Base-by-base conservation (phyloP, 176 grass and related monocot genomes). In the Aegilops sharonensis region DNA sequence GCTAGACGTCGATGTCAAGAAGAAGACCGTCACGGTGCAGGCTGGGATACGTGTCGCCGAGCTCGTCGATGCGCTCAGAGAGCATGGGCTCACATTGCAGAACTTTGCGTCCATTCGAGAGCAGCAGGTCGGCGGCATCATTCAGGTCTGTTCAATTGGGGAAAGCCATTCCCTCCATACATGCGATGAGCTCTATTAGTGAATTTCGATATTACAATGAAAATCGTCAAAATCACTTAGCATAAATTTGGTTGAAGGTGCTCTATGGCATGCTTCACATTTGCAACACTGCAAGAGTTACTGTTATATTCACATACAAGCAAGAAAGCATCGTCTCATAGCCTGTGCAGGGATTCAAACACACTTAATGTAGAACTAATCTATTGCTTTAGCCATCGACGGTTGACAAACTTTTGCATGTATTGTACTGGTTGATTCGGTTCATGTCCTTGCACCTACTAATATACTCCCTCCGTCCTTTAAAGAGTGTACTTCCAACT, bases 81-180 rank as follows among this genome's bases (percentile, higher is more conserved):
- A 99, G 50, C 92, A 96, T 15, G 94, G 88, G 3, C 94, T 98
- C 59, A 98, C 92, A 43, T 90, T 98, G 31, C 92, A 98, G 88
- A 98, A 98, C 70, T 98, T 98, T 2, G 96, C 96, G 12, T 98
- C 96, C 23, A 94, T 98, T 82, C 69, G 93, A 37, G 96, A 95
- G 80, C 96, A 98, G 85, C 93, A 95, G 74, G 84, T 95, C 27
- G 93, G 97, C 23, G 94, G 97, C 48, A 90, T 98, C 79, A 87
- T 90, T 78, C 97, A 98, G 92, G 97, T 95, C 42, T 20, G 84
- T 78, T 67, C n/a, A 27, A 1, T 68, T 66, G 24, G 27, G 20
- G 7, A 18, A 23, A 81, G 17, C 3, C 18, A 50, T 4, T 68
- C 18, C 72, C 20, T 36, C 62, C 17, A 7, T 68, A 27, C 6